Evolutionary conservation across 1,284 basidiomycete genomes (phyloP).

Genomic region (Ganoderma multipileum): DNA sequence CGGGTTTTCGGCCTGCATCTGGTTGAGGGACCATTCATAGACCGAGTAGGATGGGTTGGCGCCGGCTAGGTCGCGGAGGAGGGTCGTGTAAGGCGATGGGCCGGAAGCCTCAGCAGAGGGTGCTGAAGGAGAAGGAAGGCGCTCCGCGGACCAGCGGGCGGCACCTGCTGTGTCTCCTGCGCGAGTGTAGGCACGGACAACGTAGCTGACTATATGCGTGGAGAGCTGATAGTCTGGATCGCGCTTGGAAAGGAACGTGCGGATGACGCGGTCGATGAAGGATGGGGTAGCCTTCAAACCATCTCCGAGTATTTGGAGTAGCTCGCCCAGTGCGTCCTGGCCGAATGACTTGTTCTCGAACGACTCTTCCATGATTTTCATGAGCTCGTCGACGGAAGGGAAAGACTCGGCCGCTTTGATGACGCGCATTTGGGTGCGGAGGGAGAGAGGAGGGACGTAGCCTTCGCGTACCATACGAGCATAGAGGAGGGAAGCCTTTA

Average conservation of each 20-base stretch:
- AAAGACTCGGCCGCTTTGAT: conserved; percentile 34
- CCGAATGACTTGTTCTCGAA: conserved; percentile 45
- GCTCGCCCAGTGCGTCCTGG: conserved; percentile 46
- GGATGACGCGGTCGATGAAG: conserved; percentile 44
- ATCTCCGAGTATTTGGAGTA: conserved; percentile 48
- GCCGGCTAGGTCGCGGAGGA: conserved; percentile 46
- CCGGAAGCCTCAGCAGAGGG: conserved; percentile 11
- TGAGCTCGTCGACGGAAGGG: conserved; percentile 33
- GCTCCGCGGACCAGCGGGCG: conserved; percentile 40
- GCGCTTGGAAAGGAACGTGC: conserved; percentile 45
- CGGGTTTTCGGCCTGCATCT: conserved; percentile 46
- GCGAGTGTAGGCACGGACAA: conserved; percentile 46
- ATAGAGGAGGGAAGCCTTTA: conserved; percentile 48
- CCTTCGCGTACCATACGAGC: conserved; percentile 50
- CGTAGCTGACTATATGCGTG: conserved; percentile 41
- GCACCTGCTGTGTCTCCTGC: conserved; percentile 44
- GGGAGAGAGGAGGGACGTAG: conserved; percentile 43
- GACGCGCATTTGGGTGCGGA: conserved; percentile 50
- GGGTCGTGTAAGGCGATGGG: conserved; percentile 43
- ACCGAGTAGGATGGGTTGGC: conserved; percentile 39
- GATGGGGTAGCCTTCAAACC: conserved; percentile 38
- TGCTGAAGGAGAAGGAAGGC: conserved; percentile 15
- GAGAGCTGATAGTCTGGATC: conserved; percentile 42
- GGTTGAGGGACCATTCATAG: conserved; percentile 45
- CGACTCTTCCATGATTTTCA: conserved; percentile 34